phyloP scores from a whole-genome alignment of 73 alveolate species.

The Symbiodinium pilosum region DNA sequence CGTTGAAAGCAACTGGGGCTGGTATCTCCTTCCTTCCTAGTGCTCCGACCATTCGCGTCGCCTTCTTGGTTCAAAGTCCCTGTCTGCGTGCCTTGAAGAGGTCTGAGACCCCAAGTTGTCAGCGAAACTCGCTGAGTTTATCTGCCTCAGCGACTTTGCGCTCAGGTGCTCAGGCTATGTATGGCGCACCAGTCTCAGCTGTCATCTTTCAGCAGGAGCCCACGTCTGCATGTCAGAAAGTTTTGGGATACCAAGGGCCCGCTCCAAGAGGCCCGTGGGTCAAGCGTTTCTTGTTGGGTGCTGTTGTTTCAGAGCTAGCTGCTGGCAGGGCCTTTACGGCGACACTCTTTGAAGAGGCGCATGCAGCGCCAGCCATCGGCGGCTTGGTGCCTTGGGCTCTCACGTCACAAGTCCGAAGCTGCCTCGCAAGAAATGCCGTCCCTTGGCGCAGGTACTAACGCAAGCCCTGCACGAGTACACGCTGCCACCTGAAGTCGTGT shows the following conservation, averaged over 20 bases:
- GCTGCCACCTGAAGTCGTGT: constrained; percentile 74
- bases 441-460: background rate
- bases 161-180: background rate
- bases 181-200: background rate
- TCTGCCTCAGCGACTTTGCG: background rate
- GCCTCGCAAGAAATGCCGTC: background rate
- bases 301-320: no score
- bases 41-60: no score
- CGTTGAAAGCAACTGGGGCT: no score
- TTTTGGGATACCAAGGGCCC: background rate
- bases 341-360: constrained; percentile 42
- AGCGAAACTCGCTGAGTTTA: background rate
- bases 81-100: background rate
- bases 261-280: constrained; percentile 1
- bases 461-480: constrained; percentile 45
- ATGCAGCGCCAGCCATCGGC: constrained; percentile 73
- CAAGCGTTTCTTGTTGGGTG: no score
- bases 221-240: background rate
- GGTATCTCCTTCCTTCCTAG: no score
- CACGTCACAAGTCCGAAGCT: background rate
- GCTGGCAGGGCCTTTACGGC: constrained; percentile 10
- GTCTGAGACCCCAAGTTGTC: background rate
- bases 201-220: background rate
- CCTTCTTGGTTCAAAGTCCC: no score
- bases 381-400: constrained; percentile 23